Evolutionary conservation across 352 stramenopile species (phyloP).

Genomic region (Phytophthora pini): DNA sequence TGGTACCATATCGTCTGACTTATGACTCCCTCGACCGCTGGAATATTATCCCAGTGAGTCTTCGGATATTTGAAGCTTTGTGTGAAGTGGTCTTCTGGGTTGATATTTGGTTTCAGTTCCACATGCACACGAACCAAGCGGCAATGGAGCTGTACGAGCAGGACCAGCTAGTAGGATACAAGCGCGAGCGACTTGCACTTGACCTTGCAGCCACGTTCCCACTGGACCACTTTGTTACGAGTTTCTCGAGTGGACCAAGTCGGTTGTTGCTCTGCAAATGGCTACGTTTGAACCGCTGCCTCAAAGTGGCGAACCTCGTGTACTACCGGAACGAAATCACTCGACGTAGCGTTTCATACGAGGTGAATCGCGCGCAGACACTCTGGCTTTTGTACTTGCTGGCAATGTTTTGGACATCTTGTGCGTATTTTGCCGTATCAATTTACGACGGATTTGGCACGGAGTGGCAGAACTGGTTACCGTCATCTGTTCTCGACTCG

Average conservation of each 20-base stretch:
- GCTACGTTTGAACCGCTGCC: constrained; percentile 59
- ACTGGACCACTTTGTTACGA: constrained; percentile 49
- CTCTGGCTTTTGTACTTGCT: constrained; percentile 64
- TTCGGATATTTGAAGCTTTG: constrained; percentile 41
- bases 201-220: constrained; percentile 55
- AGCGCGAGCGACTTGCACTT: constrained; percentile 53
- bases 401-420: constrained; percentile 72
- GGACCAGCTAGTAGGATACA: constrained; percentile 59
- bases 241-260: constrained; percentile 21
- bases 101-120: constrained; percentile 73
- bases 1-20: constrained; percentile 59
- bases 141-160: constrained; percentile 74
- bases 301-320: constrained; percentile 61
- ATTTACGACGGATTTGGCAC: constrained; percentile 61
- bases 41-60: constrained; percentile 43
- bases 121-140: constrained; percentile 49
- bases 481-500: constrained; percentile 33
- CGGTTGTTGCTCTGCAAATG: constrained; percentile 35
- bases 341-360: constrained; percentile 61
- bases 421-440: constrained; percentile 65
- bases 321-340: constrained; percentile 75
- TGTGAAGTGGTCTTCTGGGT: constrained; percentile 59
- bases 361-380: constrained; percentile 60
- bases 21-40: constrained; percentile 61
- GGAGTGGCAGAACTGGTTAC: constrained; percentile 64